Evolutionary conservation across 2,329 filamentous ascomycete species (phyloP).

Genomic region (Aulographum hederae): DNA sequence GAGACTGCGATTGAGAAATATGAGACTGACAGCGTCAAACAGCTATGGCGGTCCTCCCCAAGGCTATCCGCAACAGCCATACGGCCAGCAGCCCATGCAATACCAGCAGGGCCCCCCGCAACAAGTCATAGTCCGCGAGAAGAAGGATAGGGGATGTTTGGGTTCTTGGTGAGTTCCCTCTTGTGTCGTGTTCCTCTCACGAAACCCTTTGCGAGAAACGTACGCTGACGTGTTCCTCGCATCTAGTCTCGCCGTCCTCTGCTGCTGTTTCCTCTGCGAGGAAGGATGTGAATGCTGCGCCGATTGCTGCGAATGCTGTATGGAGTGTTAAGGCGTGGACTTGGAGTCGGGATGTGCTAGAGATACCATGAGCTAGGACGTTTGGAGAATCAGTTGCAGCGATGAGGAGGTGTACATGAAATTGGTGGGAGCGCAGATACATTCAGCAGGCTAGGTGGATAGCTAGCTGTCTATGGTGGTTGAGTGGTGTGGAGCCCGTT

Average conservation of each 20-base stretch:
- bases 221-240: background rate
- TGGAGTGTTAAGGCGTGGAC: too few relatives aligned
- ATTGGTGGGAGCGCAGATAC: too few relatives aligned
- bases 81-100: slow-evolving; percentile 15
- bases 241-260: slow-evolving; percentile 29
- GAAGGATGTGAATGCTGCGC: slow-evolving; percentile 45
- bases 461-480: too few relatives aligned
- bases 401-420: too few relatives aligned
- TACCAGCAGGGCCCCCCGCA: slow-evolving; percentile 30
- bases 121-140: slow-evolving; percentile 12
- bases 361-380: too few relatives aligned
- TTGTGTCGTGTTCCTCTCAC: background rate
- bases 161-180: slow-evolving; percentile 17
- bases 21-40: background rate
- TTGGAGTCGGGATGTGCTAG: too few relatives aligned
- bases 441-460: too few relatives aligned
- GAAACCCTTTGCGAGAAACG: background rate
- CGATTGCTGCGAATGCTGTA: background rate
- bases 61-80: slow-evolving; percentile 2
- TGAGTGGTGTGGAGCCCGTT: too few relatives aligned
- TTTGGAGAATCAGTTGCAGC: too few relatives aligned
- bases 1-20: background rate
- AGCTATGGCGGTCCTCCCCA: slow-evolving; percentile 1
- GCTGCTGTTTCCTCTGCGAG: slow-evolving; percentile 47
- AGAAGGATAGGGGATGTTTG: slow-evolving; percentile 33